Conservation (phyloP, 192 early-diverging fungal genomes). For the Chytriomyces sp. region DNA sequence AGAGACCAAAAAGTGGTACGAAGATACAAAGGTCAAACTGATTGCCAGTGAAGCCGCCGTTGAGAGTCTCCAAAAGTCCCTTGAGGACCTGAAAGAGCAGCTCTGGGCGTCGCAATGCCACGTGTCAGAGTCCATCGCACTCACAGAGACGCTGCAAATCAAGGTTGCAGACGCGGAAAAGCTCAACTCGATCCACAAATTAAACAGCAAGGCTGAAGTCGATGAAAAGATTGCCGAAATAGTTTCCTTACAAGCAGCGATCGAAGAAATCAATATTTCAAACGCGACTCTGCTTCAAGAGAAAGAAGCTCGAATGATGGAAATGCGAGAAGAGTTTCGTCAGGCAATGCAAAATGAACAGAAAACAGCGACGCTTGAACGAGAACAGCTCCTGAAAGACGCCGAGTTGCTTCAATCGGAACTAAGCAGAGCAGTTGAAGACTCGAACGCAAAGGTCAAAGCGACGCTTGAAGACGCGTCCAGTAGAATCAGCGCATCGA, state of each 20-base stretch:
- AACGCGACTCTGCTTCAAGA: neutral
- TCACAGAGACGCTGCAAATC: slow-evolving; percentile 20
- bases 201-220: neutral
- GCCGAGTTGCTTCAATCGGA: too few species aligned
- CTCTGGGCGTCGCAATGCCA: slow-evolving; percentile 19
- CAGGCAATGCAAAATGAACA: neutral
- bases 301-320: neutral
- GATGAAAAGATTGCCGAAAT: slow-evolving; percentile 20
- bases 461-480: neutral
- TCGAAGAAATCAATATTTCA: slow-evolving; percentile 11
- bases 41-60: slow-evolving; percentile 11
- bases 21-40: slow-evolving; percentile 8
- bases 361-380: neutral
- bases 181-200: slow-evolving; percentile 1
- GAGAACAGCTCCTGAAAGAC: too few species aligned
- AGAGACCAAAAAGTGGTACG: slow-evolving; percentile 8
- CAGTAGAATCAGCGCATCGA: slow-evolving; percentile 3
- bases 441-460: neutral
- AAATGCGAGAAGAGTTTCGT: neutral
- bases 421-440: too few species aligned
- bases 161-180: slow-evolving; percentile 24
- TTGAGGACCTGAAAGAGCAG: slow-evolving; percentile 8
- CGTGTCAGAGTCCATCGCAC: slow-evolving; percentile 24
- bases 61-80: neutral
- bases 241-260: too few species aligned